Evolutionary conservation across 805 yeast species (phyloP).

Genomic region (Yamadazyma ubonensis): DNA sequence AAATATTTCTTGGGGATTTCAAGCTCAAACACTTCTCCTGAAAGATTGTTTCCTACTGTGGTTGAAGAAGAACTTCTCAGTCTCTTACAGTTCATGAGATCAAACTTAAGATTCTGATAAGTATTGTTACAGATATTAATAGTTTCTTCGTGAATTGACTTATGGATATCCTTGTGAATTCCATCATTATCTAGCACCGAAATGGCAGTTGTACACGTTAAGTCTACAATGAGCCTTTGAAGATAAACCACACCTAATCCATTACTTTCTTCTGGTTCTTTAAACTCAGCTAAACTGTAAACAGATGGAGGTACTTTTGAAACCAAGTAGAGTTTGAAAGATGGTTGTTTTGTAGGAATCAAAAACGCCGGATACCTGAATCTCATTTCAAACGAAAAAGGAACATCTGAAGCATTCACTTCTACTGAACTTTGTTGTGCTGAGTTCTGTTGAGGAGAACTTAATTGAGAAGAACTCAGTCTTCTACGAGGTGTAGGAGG

Average conservation of each 20-base stretch:
- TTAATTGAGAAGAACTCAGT: no score
- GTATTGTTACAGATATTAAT: slow-evolving; percentile 31
- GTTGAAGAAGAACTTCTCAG: slow-evolving; percentile 26
- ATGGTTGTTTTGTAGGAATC: slow-evolving; percentile 42
- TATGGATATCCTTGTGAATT: slow-evolving; percentile 22
- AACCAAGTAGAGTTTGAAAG: slow-evolving; percentile 33
- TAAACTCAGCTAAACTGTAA: slow-evolving; percentile 30
- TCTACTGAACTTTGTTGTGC: no score
- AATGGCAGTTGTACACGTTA: slow-evolving; percentile 26
- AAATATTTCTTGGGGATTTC: slow-evolving; percentile 44
- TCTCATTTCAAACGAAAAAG: slow-evolving; percentile 48
- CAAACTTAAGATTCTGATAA: slow-evolving; percentile 37
- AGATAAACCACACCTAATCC: slow-evolving; percentile 48
- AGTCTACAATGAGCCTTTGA: slow-evolving; percentile 36
- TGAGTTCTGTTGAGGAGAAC: no score
- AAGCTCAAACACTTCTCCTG: slow-evolving; percentile 29
- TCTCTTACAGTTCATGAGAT: slow-evolving; percentile 33
- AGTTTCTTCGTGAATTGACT: slow-evolving; percentile 23
- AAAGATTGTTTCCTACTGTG: slow-evolving; percentile 8
- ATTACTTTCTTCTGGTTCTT: slow-evolving; percentile 40
- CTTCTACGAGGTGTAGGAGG: slow-evolving; percentile 9
- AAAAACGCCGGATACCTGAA: slow-evolving; percentile 47
- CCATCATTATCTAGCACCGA: slow-evolving; percentile 28
- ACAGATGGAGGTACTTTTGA: slow-evolving; percentile 28
- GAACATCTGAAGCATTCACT: slow-evolving; percentile 35